Conservation (phyloP, 139 green algal species). For the Tetradesmus lagerheimii region DNA sequence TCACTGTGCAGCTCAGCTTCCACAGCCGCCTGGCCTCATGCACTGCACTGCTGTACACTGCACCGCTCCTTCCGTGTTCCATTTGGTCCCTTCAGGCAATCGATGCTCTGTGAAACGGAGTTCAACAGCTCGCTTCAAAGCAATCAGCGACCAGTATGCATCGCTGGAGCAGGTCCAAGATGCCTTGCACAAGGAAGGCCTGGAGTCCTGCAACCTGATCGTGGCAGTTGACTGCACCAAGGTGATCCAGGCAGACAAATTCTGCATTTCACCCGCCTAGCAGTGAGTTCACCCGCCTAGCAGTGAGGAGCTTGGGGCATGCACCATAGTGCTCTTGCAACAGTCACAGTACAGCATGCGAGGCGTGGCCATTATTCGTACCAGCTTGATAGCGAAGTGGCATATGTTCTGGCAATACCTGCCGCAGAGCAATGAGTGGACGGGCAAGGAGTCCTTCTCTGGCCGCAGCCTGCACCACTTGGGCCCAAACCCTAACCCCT, state of each 20-base stretch:
- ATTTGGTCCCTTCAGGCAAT: neutral
- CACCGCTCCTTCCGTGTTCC: neutral
- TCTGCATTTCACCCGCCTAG: too few species aligned
- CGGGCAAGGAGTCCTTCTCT: slow-evolving; percentile 62
- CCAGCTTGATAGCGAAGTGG: too few species aligned
- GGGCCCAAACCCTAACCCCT: slow-evolving; percentile 57
- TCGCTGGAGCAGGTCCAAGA: slow-evolving; percentile 59
- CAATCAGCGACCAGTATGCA: slow-evolving; percentile 41
- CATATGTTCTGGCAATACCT: neutral
- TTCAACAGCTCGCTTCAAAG: neutral
- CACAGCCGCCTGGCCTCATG: neutral
- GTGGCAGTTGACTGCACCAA: slow-evolving; percentile 80
- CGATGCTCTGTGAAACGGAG: neutral
- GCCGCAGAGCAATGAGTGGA: slow-evolving; percentile 69
- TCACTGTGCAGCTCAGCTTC: neutral
- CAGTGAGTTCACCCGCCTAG: too few species aligned
- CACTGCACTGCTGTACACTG: neutral
- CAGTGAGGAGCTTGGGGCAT: too few species aligned
- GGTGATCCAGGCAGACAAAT: neutral
- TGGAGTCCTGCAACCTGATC: slow-evolving; percentile 78
- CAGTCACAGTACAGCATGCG: too few species aligned
- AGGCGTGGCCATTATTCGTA: too few species aligned
- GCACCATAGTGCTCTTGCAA: too few species aligned
- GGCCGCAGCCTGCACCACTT: slow-evolving; percentile 62
- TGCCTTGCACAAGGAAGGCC: slow-evolving; percentile 55